Base-by-base conservation (phyloP, 192 early-diverging fungal species). In the Jimgerdemannia lactiflua region DNA sequence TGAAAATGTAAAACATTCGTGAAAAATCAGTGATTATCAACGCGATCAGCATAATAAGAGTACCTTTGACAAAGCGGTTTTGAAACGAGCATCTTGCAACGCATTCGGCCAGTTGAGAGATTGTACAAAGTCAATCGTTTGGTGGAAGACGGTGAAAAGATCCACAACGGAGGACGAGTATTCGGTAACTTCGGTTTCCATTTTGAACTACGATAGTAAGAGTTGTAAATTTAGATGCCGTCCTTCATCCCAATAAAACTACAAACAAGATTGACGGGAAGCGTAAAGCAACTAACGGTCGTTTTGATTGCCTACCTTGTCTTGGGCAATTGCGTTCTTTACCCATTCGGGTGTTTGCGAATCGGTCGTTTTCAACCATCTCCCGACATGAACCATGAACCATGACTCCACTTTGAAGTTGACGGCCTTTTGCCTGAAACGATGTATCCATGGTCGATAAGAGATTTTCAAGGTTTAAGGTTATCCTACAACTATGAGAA, bases 131-230 rank as follows among this genome's bases (percentile, higher is more conserved):
- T 88, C 86, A 67, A 94, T 73, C 4, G 91, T 90, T 70, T 88
- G 85, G 71, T 93, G 86, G 79, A 94, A 94, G 67, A 88, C 89
- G n/a, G 89, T 88, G 79, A 95, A 96, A 4, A 96, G 72, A 77
- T 96, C 93, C 19, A 91, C 83, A 42, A 94, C 89, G 3, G 94
- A 95, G 4, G 92, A 89, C 3, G 94, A 95, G 78, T 92, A 86
- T 39, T 87, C 69, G 65, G 85, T 78, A 72, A 76, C 78, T 43
- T 84, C 71, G 78, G 86, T 86, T 40, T 85, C 78, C 71, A 86
- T 80, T 79, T 84, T 78, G 66, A 92, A 91, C 85, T 91, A 67
- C 18, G 54, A 43, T 65, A 39, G 8, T 19, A 14, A 74, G 64
- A 19, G 64, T 59, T 42, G 4, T n/a, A 67, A 7, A 73, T 69